These are phyloP conservation scores for Recurvomyces mirabilis DNA, from an alignment of 495 filamentous ascomycete species.

Conservation along the genomic window DNA sequence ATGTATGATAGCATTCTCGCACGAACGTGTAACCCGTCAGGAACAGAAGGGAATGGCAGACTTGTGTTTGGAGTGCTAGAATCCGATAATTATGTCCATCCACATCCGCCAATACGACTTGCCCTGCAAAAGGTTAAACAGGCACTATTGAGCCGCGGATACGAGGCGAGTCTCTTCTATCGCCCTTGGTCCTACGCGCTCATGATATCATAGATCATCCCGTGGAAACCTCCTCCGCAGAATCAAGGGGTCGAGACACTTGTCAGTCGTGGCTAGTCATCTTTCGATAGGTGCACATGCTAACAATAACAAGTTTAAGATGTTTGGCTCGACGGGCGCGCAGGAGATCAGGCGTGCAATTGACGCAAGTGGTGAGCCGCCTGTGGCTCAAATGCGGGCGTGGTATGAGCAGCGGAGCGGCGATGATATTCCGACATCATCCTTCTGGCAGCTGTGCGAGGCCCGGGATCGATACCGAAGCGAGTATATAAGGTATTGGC, in stretches of 20 bases:
- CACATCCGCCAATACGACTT: not conserved
- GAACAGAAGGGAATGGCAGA: not conserved
- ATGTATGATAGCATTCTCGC: not conserved
- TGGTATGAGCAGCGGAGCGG: not conserved
- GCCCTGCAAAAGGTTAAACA: no score
- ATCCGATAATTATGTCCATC: not conserved
- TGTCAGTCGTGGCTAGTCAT: no score
- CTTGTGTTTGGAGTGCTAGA: not conserved
- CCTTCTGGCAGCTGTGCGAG: constrained; percentile 1
- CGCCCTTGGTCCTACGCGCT: not conserved
- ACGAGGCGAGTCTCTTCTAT: no score
- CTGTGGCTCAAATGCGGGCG: not conserved
- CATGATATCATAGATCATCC: not conserved
- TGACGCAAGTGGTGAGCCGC: constrained; percentile 1
- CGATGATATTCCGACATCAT: not conserved
- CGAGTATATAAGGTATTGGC: no score
- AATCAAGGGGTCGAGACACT: no score
- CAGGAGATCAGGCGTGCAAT: not conserved
- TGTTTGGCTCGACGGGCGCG: not conserved
- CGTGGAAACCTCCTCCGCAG: not conserved
- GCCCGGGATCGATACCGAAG: not conserved
- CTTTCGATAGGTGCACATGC: no score
- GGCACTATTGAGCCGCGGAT: no score
- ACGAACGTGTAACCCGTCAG: not conserved
- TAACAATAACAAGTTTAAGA: not conserved